Percentiles rank a stretch among this genome's conserved stretches.
Conservation (phyloP, 345 rosid genomes). For the Trapa bicornis region DNA sequence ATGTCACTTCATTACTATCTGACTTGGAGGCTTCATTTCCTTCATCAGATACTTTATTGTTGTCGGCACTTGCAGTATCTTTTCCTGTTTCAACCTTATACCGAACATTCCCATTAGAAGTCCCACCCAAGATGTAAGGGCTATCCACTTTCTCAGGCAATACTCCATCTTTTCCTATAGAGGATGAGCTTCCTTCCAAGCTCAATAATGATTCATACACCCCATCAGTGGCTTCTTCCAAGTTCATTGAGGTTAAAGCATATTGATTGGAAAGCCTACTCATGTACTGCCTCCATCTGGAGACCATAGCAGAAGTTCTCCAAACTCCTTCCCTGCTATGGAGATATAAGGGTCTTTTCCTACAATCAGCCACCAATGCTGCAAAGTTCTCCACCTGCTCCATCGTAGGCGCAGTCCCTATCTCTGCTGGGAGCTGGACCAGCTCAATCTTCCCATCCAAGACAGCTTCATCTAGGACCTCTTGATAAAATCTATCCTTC, state of each 20-base stretch:
- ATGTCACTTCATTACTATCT: constrained; percentile 20
- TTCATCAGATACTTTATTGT: constrained; percentile 17
- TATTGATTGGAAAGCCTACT: constrained; percentile 31
- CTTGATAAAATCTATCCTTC: constrained; percentile 72
- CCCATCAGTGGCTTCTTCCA: constrained; percentile 11
- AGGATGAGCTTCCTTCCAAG: constrained; percentile 17
- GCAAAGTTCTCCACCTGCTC: constrained; percentile 93
- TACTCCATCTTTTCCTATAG: constrained; percentile 20
- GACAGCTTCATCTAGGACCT: constrained; percentile 51
- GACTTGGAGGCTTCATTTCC: constrained; percentile 18
- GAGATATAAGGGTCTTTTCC: constrained; percentile 73
- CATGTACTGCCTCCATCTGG: constrained; percentile 93
- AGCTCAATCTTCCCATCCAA: constrained; percentile 43
- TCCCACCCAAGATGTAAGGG: constrained; percentile 22
- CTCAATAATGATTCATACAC: constrained; percentile 13
- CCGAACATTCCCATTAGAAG: constrained; percentile 16
- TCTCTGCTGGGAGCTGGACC: constrained; percentile 71
- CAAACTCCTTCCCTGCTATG: constrained; percentile 89
- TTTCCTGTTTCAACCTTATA: constrained; percentile 14
- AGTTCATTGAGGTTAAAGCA: constrained; percentile 12
- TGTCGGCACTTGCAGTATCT: constrained; percentile 15
- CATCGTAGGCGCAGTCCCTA: constrained; percentile 67
- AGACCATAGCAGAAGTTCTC: constrained; percentile 85
- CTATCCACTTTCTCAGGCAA: constrained; percentile 19
- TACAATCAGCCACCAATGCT: constrained; percentile 52